Base-by-base conservation (phyloP, 1,284 basidiomycete genomes). In the Tremellales sp. region DNA sequence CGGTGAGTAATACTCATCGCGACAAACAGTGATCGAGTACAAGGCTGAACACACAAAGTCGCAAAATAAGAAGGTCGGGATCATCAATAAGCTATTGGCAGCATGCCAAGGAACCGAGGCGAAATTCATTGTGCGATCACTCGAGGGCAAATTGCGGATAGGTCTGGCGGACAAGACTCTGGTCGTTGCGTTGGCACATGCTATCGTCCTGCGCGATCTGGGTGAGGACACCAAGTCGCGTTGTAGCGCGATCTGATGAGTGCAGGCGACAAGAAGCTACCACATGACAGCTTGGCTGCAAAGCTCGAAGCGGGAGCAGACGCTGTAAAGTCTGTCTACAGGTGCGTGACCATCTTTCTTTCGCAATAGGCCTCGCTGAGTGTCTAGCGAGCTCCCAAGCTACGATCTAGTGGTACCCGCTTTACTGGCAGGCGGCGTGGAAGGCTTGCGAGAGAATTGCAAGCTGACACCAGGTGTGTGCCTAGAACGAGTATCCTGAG, bases 141-240 rank as follows among this genome's bases (percentile, higher is more conserved):
- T 98, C 58, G 94, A 97, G 75, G 96, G 96, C 49, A 99, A 99
- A 74, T 81, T 99, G 31, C 84, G 96, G 5, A 98, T 99, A 65
- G 91, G 96, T 40, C 86, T 98, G 60, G 96, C 96, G 2, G 96
- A 98, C 69, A 84, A 89, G 48, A 93, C 92, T 0, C 86, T 96
- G 6, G 78, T 96, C 17, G 86, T 93, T 24, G 87, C 90, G 19
- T 77, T 96, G 27, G 87, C 90, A 0, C 88, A 90, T 67, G 90
- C 92, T 4, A 81, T 82, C 27, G 87, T 92, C 21, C 77, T 89
- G 46, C 85, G 84, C 25, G 86, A 87, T 68, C 80, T 83, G 65
- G 79, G 87, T 87, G 53, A 42, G 79, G 66, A 19, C 1, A 10
- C 29, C 24, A n/a, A n/a, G 33, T 36, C 12, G 4, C 15, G 39